Evolutionary conservation across 495 filamentous ascomycete genomes (phyloP).

Genomic region (Trypethelium eluteriae): DNA sequence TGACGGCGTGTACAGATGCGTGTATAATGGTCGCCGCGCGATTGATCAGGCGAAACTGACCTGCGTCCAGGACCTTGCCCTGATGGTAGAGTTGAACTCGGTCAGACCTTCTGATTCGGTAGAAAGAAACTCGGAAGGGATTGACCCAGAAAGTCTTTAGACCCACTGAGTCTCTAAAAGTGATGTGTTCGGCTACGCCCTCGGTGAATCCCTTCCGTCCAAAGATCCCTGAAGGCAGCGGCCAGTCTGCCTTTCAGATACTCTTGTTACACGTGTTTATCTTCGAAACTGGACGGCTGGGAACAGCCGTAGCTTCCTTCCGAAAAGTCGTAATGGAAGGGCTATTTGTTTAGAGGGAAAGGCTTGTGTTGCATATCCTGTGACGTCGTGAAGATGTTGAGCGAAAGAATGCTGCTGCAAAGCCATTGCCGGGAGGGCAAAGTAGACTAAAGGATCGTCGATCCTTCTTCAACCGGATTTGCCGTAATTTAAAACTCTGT

Average conservation of each 20-base stretch:
- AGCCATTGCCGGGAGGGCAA: constrained; percentile 4
- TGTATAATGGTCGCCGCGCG: background rate
- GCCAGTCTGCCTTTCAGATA: constrained; percentile 16
- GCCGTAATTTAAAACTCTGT: background rate
- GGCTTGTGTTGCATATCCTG: constrained; percentile 6
- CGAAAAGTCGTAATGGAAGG: constrained; percentile 1
- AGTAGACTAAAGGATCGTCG: background rate
- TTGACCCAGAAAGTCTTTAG: constrained; percentile 1
- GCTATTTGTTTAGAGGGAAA: constrained; percentile 5
- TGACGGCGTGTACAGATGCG: background rate
- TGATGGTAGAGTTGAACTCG: background rate
- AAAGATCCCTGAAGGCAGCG: constrained; percentile 15
- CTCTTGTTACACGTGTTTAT: constrained; percentile 12
- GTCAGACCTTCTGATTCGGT: background rate
- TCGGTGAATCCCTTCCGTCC: constrained; percentile 11
- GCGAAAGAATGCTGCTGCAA: constrained; percentile 11
- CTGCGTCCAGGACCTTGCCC: constrained; percentile 1
- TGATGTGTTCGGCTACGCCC: constrained; percentile 15
- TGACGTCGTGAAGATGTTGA: background rate
- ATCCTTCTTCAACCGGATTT: background rate
- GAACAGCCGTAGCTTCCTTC: constrained; percentile 10
- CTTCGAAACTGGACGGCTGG: constrained; percentile 10
- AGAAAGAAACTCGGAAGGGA: background rate
- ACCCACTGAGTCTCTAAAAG: constrained; percentile 4
- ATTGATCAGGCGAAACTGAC: background rate